A percentile compares a stretch with the other conserved stretches of the same genome.
These are phyloP conservation scores for Microcera coccophila DNA, from an alignment of 2,329 filamentous ascomycete species.

Conservation along the genomic window DNA sequence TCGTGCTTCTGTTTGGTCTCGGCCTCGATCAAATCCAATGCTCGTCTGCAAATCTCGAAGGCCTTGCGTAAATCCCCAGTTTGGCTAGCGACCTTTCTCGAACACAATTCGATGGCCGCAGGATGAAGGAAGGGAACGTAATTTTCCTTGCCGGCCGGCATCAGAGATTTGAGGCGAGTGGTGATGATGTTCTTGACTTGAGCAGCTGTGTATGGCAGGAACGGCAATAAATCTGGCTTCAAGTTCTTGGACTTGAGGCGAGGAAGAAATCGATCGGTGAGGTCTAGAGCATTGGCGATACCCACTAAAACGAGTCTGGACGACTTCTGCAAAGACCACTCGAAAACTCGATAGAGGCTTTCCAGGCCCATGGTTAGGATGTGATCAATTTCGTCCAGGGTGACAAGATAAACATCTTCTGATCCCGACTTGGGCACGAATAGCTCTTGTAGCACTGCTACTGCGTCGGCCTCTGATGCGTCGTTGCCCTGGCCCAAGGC, in stretches of 20 bases:
- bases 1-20: slow-evolving; percentile 75
- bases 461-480: slow-evolving; percentile 62
- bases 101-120: slow-evolving; percentile 87
- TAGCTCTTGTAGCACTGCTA: slow-evolving; percentile 63
- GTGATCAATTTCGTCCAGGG: slow-evolving; percentile 92
- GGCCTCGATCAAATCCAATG: slow-evolving; percentile 81
- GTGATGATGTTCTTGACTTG: slow-evolving; percentile 89
- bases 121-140: slow-evolving; percentile 88
- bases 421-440: slow-evolving; percentile 62
- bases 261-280: slow-evolving; percentile 92
- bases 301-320: slow-evolving; percentile 82
- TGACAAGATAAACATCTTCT: slow-evolving; percentile 68
- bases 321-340: slow-evolving; percentile 82
- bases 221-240: slow-evolving; percentile 84
- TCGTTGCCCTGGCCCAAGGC: slow-evolving; percentile 59
- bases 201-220: slow-evolving; percentile 82
- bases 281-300: slow-evolving; percentile 91
- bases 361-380: slow-evolving; percentile 85
- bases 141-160: slow-evolving; percentile 54
- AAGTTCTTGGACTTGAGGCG: slow-evolving; percentile 89
- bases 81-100: slow-evolving; percentile 90
- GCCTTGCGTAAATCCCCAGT: slow-evolving; percentile 92
- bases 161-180: slow-evolving; percentile 71
- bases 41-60: slow-evolving; percentile 87
- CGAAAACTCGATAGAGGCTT: slow-evolving; percentile 88